Conservation (phyloP, 495 filamentous ascomycete genomes). For the Achaetomiella virescens region DNA sequence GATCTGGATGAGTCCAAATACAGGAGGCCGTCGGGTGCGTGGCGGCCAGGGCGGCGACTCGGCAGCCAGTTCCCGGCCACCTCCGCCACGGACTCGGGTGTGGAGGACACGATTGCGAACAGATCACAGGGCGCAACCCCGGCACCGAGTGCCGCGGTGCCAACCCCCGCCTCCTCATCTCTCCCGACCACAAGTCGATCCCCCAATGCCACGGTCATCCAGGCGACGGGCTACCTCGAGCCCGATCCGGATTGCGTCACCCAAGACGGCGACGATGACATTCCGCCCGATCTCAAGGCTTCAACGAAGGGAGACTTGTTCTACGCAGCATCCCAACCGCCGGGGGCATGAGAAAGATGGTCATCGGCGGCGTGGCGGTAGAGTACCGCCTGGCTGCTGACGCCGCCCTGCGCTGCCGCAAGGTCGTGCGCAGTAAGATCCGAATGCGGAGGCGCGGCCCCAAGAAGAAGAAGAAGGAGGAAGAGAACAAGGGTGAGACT, state of each 20-base stretch:
- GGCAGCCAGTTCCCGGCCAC: no score
- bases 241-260: conserved; percentile 15
- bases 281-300: conserved; percentile 17
- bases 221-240: conserved; percentile 6
- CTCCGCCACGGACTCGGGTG: no score
- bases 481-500: conserved; percentile 13
- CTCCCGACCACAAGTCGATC: no score
- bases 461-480: conserved; percentile 18
- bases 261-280: conserved; percentile 22
- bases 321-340: conserved; percentile 25
- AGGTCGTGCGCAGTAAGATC: conserved; percentile 36
- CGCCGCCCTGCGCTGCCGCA: conserved; percentile 36
- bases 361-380: conserved; percentile 23
- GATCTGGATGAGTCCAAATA: no score
- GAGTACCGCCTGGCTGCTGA: conserved; percentile 37
- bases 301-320: not conserved
- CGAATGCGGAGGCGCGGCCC: conserved; percentile 36
- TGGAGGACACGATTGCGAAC: conserved; percentile 32
- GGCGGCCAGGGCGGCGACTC: no score
- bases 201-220: not conserved
- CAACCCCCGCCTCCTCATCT: conserved; percentile 7
- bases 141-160: conserved; percentile 17
- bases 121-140: conserved; percentile 35
- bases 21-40: no score
- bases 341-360: conserved; percentile 31